Conservation (phyloP, 1,284 basidiomycete species). For the Sporisorium sorghi region DNA sequence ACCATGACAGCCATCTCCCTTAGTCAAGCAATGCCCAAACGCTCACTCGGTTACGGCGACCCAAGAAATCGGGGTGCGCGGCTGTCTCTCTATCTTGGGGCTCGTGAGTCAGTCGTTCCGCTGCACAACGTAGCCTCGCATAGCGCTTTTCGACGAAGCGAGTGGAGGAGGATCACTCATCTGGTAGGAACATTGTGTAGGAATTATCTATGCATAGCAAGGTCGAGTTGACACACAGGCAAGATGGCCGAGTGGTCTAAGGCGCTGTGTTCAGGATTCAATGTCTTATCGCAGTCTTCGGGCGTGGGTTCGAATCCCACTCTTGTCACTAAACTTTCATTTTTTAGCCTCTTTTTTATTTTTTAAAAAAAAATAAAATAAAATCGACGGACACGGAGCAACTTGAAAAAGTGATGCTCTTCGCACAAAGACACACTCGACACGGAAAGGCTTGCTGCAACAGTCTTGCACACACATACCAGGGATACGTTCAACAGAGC, state of each 20-base stretch:
- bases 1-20: background rate
- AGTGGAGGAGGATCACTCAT: conserved; percentile 37
- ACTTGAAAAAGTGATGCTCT: no score
- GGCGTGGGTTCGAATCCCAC: conserved; percentile 70
- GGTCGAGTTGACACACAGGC: no score
- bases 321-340: conserved; percentile 60
- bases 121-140: background rate
- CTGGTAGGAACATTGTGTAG: background rate
- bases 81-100: background rate
- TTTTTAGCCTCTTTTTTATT: conserved; percentile 6
- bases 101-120: background rate
- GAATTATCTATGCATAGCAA: no score
- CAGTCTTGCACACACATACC: no score
- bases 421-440: no score
- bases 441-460: no score
- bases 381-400: no score
- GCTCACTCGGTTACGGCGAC: background rate
- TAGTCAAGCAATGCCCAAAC: background rate
- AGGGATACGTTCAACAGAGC: no score
- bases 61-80: background rate
- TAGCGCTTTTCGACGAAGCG: background rate
- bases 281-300: conserved; percentile 57
- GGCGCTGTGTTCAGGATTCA: conserved; percentile 60
- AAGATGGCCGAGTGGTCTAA: conserved; percentile 70
- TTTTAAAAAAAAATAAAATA: no score